Conservation (phyloP, 2,329 filamentous ascomycete species). For the Cyphellophora attinorum region DNA sequence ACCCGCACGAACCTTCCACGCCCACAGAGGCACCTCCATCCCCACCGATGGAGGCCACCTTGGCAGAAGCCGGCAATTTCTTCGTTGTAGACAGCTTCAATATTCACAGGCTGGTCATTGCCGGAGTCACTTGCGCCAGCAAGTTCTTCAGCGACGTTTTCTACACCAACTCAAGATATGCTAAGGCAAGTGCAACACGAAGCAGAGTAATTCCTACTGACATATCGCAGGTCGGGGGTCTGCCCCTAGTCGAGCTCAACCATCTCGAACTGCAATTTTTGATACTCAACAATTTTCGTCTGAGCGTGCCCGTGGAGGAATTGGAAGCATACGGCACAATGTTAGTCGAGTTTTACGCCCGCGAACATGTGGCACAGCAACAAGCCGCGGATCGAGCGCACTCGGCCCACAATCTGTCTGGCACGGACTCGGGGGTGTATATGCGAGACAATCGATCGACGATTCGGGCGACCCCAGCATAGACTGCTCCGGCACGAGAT, state of each 20-base stretch:
- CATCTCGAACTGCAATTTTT: conserved; percentile 95
- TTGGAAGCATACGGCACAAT: conserved; percentile 96
- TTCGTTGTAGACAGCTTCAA: conserved; percentile 99
- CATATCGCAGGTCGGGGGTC: conserved; percentile 69
- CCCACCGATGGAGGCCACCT: not conserved
- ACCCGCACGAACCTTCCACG: conserved; percentile 1
- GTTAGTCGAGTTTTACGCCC: conserved; percentile 94
- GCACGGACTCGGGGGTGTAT: conserved; percentile 14
- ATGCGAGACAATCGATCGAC: conserved; percentile 7
- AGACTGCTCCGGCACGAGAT: no score
- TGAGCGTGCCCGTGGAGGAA: conserved; percentile 88
- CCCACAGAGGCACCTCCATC: conserved; percentile 3
- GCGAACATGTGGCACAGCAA: conserved; percentile 68
- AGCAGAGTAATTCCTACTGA: not conserved
- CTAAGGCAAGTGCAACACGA: conserved; percentile 60
- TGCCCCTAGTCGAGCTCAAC: conserved; percentile 86
- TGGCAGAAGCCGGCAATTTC: conserved; percentile 44
- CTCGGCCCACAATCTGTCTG: conserved; percentile 6
- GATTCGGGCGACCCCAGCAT: not conserved
- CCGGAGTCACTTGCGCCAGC: conserved; percentile 93
- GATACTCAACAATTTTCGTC: conserved; percentile 87
- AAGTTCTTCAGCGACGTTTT: conserved; percentile 99
- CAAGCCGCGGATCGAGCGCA: conserved; percentile 22
- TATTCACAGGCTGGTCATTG: conserved; percentile 92
- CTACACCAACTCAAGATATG: conserved; percentile 97